These are phyloP conservation scores for Ascochyta rabiei DNA, from an alignment of 2,329 filamentous ascomycete genomes.

Conservation along the genomic window DNA sequence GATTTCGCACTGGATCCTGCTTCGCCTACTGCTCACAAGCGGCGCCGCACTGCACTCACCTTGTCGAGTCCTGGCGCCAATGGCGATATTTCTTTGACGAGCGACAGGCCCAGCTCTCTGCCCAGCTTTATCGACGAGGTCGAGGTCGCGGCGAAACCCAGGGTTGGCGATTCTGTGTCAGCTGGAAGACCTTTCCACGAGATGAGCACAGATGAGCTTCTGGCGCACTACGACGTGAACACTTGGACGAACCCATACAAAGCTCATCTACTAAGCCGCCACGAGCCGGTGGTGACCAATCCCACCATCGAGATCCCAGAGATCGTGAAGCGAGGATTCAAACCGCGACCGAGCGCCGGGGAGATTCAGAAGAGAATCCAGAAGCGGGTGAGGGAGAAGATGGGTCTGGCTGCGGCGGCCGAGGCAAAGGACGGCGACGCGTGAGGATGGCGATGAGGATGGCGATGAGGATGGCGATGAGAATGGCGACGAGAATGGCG, in stretches of 20 bases:
- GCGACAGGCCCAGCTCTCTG: not conserved
- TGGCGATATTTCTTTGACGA: not conserved
- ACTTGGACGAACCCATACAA: slow-evolving; percentile 10
- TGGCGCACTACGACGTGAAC: slow-evolving; percentile 11
- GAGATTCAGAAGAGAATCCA: slow-evolving; percentile 14
- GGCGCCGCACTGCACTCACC: not conserved
- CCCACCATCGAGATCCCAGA: slow-evolving; percentile 14
- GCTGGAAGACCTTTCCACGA: not conserved
- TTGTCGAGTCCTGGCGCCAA: not conserved
- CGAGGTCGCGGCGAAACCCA: no score
- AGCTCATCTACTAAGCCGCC: slow-evolving; percentile 19
- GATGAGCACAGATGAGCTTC: slow-evolving; percentile 9
- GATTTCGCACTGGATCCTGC: slow-evolving; percentile 9
- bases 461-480: no score
- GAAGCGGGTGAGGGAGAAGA: slow-evolving; percentile 4
- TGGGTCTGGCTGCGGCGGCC: not conserved
- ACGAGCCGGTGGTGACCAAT: slow-evolving; percentile 9
- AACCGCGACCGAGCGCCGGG: slow-evolving; percentile 7
- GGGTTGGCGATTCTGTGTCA: not conserved
- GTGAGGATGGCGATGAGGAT: not conserved
- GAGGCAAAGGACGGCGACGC: not conserved
- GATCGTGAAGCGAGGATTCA: slow-evolving; percentile 14
- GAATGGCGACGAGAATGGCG: no score
- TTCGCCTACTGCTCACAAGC: slow-evolving; percentile 12
- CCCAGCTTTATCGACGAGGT: not conserved